Percentiles rank a stretch among this genome's conserved stretches.
Evolutionary conservation across 305 asterid species (phyloP).

Genomic region (Fraxinus baroniana): DNA sequence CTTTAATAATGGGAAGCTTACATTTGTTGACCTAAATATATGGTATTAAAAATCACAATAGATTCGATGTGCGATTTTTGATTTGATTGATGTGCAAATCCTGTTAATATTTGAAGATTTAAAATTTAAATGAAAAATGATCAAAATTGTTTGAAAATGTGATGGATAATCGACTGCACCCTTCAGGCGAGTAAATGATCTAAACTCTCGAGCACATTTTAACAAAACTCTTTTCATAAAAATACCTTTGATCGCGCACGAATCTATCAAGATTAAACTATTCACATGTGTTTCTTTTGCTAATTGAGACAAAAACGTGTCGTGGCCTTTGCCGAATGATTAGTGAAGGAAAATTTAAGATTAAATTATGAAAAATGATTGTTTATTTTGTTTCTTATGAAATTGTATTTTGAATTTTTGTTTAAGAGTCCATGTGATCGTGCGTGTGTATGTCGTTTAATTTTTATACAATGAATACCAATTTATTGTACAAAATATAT

Average conservation of each 20-base stretch:
- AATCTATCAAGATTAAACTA: neutral
- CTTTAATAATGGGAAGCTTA: neutral
- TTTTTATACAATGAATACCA: too few relatives aligned
- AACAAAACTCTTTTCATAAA: too few relatives aligned
- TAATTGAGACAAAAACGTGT: neutral
- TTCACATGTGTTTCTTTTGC: neutral
- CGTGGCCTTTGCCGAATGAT: neutral
- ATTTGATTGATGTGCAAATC: neutral
- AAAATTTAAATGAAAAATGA: neutral
- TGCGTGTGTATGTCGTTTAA: too few relatives aligned
- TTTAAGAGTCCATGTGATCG: neutral
- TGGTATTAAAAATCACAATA: neutral
- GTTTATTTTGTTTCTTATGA: neutral
- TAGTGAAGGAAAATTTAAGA: neutral
- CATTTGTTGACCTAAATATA: neutral
- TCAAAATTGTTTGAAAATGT: too few relatives aligned
- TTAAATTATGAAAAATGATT: neutral
- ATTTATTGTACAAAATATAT: too few relatives aligned
- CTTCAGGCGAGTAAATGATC: neutral
- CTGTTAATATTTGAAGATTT: neutral
- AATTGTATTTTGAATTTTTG: neutral
- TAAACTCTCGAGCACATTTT: too few relatives aligned
- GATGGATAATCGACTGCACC: too few relatives aligned
- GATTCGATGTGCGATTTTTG: neutral
- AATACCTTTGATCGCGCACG: neutral